A percentile compares a stretch with the other conserved stretches of the same genome.
Conservation (phyloP, 2,329 filamentous ascomycete genomes). For the Sporothrix curviconia region DNA sequence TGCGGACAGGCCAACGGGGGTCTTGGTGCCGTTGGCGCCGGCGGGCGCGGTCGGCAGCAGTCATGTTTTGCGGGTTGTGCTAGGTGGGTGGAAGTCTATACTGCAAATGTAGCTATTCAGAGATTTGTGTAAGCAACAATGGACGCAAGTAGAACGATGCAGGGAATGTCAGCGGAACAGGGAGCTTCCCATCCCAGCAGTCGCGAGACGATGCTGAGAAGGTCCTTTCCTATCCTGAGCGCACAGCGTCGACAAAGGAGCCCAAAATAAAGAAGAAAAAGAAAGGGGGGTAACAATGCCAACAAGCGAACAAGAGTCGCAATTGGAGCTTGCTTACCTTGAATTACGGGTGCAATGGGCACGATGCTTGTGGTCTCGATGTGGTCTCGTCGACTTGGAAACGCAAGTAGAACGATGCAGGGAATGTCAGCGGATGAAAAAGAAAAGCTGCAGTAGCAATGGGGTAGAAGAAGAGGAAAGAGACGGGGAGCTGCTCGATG, state of each 20-base stretch:
- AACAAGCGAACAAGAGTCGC: too few species aligned
- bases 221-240: neutral
- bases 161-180: too few species aligned
- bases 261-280: neutral
- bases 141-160: neutral
- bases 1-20: slow-evolving; percentile 56
- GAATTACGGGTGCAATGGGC: neutral
- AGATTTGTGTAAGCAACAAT: slow-evolving; percentile 4
- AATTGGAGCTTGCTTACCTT: slow-evolving; percentile 3
- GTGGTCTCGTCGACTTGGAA: neutral
- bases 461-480: slow-evolving; percentile 10
- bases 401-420: neutral
- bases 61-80: slow-evolving; percentile 38
- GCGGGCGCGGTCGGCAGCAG: slow-evolving; percentile 43
- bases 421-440: slow-evolving; percentile 5
- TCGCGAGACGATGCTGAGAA: neutral
- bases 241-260: neutral
- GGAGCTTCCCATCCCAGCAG: too few species aligned
- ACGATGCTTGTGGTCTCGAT: neutral
- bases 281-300: neutral
- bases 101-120: neutral
- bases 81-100: neutral
- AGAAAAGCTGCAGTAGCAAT: slow-evolving; percentile 2
- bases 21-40: slow-evolving; percentile 42
- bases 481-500: slow-evolving; percentile 11